Evolutionary conservation across 805 yeast species (phyloP), one percentile per base, ranked within the genome.

Genomic region (Candida andamanensis): DNA sequence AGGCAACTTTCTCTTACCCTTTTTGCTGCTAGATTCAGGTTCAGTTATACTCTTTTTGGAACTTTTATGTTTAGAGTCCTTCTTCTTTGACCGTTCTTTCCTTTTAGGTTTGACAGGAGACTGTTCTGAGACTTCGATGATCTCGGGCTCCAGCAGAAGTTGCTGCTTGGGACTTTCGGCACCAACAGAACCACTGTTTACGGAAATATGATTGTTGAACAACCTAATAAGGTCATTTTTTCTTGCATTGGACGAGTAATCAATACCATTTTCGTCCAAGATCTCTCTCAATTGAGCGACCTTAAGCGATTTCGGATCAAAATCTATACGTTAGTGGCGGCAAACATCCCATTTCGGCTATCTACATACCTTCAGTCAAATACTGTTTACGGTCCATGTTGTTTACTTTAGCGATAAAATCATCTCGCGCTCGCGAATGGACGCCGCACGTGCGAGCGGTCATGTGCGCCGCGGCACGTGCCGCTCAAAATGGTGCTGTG

Each of bases 261-360:
- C 54, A n/a, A 89, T 63, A n/a, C 72, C 67, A 49, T 85, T 72
- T 34, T 74, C 78, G 9, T 66, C 56, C 32, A 90, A 63, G 15
- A 85, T 68, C 15, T 76, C 70, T 46, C 92, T 71, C 49, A 90
- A 64, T 37, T 83, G 76, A 3, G 87, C 76, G 15, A 85, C 78
- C 31, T 77, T 81, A 42, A 82, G 60, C 24, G 68, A 60, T 16
- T 68, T 59, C 5, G 90, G 82, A 50, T 86, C 78, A 54, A 84
- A 85, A n/a, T 69, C 85, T 56, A 19, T 8, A 8, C 11, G 22
- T 19, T 19, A 52, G 26, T 24, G 12, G 7, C 9, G 13, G 12
- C 9, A 24, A 10, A 15, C 14, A 3, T 5, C 8, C 9, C 15
- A 15, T 10, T 13, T 7, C 26, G 46, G 9, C 52, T 11, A 19